phyloP scores from a whole-genome alignment of 2,329 filamentous ascomycete genomes.

The Mariannaea elegans region DNA sequence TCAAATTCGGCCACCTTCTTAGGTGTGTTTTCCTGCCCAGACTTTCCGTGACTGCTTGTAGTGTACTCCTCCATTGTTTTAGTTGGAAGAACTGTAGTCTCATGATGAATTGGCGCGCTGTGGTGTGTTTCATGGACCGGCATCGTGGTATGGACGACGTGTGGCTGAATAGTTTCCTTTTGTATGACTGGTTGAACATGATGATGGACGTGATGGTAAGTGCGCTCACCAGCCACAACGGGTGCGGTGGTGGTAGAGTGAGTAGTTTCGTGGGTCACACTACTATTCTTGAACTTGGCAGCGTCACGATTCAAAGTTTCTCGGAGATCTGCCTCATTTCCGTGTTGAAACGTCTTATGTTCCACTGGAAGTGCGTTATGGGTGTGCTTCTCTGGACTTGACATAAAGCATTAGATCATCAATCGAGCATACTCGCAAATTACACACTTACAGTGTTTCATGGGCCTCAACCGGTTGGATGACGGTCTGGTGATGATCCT shows the following conservation, averaged over 20 bases:
- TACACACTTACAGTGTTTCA: slow-evolving; percentile 52
- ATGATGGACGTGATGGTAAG: slow-evolving; percentile 66
- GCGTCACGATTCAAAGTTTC: slow-evolving; percentile 61
- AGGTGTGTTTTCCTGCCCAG: slow-evolving; percentile 57
- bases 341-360: slow-evolving; percentile 69
- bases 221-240: slow-evolving; percentile 41
- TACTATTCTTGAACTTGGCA: slow-evolving; percentile 41
- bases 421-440: fast-evolving
- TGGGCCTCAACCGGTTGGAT: slow-evolving; percentile 66
- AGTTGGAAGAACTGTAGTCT: slow-evolving; percentile 68
- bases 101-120: slow-evolving; percentile 71
- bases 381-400: slow-evolving; percentile 67
- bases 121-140: slow-evolving; percentile 79
- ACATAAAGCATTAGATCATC: neutral
- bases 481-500: slow-evolving; percentile 76
- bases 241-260: slow-evolving; percentile 39
- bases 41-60: slow-evolving; percentile 55
- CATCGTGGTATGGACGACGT: slow-evolving; percentile 75
- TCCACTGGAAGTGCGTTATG: slow-evolving; percentile 67
- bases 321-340: slow-evolving; percentile 58
- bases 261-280: slow-evolving; percentile 42
- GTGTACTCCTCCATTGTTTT: slow-evolving; percentile 72
- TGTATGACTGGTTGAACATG: slow-evolving; percentile 76
- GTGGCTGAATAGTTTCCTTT: slow-evolving; percentile 73
- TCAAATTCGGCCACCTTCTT: slow-evolving; percentile 65